Percentiles rank a stretch among this genome's conserved stretches.
phyloP scores from a whole-genome alignment of 1,284 basidiomycete species.

The Coniophora puteana region DNA sequence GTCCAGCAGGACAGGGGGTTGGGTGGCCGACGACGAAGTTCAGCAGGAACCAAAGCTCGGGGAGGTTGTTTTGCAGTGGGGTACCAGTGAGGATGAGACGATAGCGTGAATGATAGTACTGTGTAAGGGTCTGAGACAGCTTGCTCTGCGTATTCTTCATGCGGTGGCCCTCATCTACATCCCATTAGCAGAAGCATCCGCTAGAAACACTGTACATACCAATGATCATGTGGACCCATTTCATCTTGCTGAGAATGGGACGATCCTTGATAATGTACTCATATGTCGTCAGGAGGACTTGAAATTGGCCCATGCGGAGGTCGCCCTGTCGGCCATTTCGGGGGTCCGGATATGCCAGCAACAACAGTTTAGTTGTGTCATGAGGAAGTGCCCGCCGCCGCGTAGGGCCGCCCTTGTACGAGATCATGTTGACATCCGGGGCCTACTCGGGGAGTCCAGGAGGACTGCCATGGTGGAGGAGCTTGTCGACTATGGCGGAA shows the following conservation, averaged over 20 bases:
- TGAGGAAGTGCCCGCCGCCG: constrained; percentile 73
- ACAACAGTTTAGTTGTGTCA: no score
- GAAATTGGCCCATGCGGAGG: constrained; percentile 80
- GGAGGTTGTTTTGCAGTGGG: constrained; percentile 97
- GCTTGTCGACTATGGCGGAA: no score
- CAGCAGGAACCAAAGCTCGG: constrained; percentile 96
- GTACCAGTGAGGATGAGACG: constrained; percentile 98
- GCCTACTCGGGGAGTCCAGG: constrained; percentile 99
- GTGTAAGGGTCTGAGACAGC: constrained; percentile 89
- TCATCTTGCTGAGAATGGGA: constrained; percentile 85
- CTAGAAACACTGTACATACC: constrained; percentile 40
- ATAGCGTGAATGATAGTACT: constrained; percentile 91
- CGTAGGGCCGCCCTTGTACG: constrained; percentile 92
- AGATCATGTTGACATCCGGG: constrained; percentile 78
- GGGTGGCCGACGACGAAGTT: constrained; percentile 98
- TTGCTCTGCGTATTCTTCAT: constrained; percentile 99
- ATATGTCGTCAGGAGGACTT: constrained; percentile 96
- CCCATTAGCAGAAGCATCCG: no score
- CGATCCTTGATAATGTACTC: constrained; percentile 99
- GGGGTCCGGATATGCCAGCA: no score
- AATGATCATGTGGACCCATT: constrained; percentile 99
- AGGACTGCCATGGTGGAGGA: no score
- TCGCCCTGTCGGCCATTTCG: no score
- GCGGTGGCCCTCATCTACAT: constrained; percentile 91
- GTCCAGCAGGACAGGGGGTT: no score